Conservation (phyloP, 371 early-diverging fungal species). For the Mucor piriformis region DNA sequence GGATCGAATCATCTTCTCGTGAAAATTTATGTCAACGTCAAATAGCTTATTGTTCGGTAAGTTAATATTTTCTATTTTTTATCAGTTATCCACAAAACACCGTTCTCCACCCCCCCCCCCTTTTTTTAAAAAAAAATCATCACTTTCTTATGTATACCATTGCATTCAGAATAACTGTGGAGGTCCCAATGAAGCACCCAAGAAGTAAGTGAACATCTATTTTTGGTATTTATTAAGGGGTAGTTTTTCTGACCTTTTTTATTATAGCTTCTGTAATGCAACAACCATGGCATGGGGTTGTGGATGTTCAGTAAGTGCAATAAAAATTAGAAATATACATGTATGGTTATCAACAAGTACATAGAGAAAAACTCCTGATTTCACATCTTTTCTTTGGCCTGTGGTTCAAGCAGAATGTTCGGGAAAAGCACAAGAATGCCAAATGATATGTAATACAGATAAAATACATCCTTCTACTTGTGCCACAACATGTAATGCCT, state of each 20-base stretch:
- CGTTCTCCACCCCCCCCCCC: no score
- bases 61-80: background rate
- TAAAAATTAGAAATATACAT: conserved; percentile 4
- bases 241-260: background rate
- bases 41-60: conserved; percentile 37
- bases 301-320: conserved; percentile 34
- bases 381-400: conserved; percentile 28
- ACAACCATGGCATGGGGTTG: conserved; percentile 51
- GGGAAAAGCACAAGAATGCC: conserved; percentile 34
- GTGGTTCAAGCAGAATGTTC: conserved; percentile 37
- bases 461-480: conserved; percentile 20
- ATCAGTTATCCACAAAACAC: no score
- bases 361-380: conserved; percentile 19
- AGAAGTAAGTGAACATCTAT: conserved; percentile 28
- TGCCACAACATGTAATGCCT: conserved; percentile 25
- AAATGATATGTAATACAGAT: conserved; percentile 21
- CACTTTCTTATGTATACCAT: background rate
- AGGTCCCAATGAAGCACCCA: conserved; percentile 30
- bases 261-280: conserved; percentile 29
- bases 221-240: background rate
- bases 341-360: no score
- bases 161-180: conserved; percentile 36
- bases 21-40: conserved; percentile 36
- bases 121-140: no score
- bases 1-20: conserved; percentile 27